Conservation (phyloP, 345 rosid genomes). For the Iberis pinnata region DNA sequence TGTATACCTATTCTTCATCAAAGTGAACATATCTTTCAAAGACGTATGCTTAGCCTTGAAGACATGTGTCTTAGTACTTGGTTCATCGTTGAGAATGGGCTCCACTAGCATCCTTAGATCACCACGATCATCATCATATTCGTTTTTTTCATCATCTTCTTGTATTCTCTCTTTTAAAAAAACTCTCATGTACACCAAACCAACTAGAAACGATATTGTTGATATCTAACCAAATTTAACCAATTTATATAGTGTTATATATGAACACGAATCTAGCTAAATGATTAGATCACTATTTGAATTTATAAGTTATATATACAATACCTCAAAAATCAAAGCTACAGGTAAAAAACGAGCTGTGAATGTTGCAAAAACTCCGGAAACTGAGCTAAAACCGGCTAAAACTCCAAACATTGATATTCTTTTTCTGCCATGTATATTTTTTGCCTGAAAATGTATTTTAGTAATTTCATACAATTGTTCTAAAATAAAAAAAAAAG, state of each 20-base stretch:
- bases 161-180: slow-evolving; percentile 54
- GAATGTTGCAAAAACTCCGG: slow-evolving; percentile 50
- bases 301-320: not conserved
- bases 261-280: too few relatives aligned
- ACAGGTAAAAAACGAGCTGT: slow-evolving; percentile 64
- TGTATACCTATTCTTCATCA: slow-evolving; percentile 52
- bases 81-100: slow-evolving; percentile 41
- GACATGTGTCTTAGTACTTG: slow-evolving; percentile 16
- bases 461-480: not conserved
- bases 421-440: slow-evolving; percentile 35
- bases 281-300: too few relatives aligned
- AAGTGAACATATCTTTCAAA: slow-evolving; percentile 35
- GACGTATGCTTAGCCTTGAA: slow-evolving; percentile 42
- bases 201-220: slow-evolving; percentile 42
- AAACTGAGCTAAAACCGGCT: slow-evolving; percentile 38
- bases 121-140: not conserved
- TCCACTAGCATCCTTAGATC: slow-evolving; percentile 19
- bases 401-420: slow-evolving; percentile 59
- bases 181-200: slow-evolving; percentile 62
- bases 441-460: slow-evolving; percentile 54
- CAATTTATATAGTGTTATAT: too few relatives aligned
- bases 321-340: slow-evolving; percentile 54
- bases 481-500: too few relatives aligned
- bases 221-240: slow-evolving; percentile 37
- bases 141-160: slow-evolving; percentile 1